A percentile compares a stretch with the other conserved stretches of the same genome.
These are phyloP conservation scores for Phylloporus sp. DNA, from an alignment of 768 basidiomycete species.

Conservation along the genomic window DNA sequence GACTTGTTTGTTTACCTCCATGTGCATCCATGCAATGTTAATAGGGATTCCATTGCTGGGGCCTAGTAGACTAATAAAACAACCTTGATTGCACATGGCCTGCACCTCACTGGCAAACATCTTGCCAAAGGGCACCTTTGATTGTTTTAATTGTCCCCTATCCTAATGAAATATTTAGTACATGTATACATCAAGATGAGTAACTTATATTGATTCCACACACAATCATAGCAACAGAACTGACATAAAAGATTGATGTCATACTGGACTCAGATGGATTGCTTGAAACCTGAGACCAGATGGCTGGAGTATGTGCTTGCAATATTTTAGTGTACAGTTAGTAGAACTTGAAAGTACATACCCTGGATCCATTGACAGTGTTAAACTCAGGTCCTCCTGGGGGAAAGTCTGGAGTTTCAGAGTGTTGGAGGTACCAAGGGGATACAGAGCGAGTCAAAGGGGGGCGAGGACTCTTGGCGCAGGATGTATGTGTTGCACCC, in stretches of 20 bases:
- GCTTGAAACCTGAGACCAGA: background rate
- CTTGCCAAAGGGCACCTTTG: background rate
- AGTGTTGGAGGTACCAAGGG: too few species aligned
- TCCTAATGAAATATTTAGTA: background rate
- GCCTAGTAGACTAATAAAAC: background rate
- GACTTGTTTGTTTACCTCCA: background rate
- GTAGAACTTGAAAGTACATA: too few species aligned
- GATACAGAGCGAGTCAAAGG: too few species aligned
- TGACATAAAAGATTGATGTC: background rate
- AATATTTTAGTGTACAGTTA: too few species aligned
- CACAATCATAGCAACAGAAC: background rate
- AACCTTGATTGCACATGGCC: background rate
- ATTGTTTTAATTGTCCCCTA: background rate
- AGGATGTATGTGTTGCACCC: too few species aligned
- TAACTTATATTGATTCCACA: background rate
- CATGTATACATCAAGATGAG: too few species aligned
- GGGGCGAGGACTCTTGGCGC: too few species aligned
- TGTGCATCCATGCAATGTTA: background rate
- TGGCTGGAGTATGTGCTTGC: too few species aligned
- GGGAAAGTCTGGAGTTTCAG: too few species aligned
- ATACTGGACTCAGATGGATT: too few species aligned
- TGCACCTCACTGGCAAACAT: background rate
- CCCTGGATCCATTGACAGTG: too few species aligned
- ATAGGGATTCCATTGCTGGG: background rate
- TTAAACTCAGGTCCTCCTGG: too few species aligned